phyloP scores from a whole-genome alignment of 2,329 filamentous ascomycete genomes.

The Cercospora canescens region DNA sequence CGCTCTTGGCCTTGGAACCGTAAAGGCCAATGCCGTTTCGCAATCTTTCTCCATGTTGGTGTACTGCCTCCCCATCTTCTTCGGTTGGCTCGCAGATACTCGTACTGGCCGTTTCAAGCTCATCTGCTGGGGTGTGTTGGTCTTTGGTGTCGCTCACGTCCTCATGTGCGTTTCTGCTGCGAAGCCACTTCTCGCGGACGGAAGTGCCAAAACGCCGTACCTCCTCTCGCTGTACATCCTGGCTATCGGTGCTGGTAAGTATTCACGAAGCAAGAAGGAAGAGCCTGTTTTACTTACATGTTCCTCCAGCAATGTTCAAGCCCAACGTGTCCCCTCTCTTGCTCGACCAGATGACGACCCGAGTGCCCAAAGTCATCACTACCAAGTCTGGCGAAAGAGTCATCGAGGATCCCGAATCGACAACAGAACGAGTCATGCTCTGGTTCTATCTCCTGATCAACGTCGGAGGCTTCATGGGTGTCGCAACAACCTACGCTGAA shows the following conservation, averaged over 20 bases:
- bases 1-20: constrained; percentile 71
- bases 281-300: not conserved
- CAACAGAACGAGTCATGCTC: constrained; percentile 50
- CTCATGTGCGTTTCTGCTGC: constrained; percentile 33
- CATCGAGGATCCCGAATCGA: constrained; percentile 49
- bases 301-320: constrained; percentile 58
- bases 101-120: constrained; percentile 44
- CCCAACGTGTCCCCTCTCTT: constrained; percentile 64
- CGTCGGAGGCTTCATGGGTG: constrained; percentile 40
- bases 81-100: constrained; percentile 47
- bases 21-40: constrained; percentile 59
- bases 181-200: constrained; percentile 33
- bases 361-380: constrained; percentile 40
- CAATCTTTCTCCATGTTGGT: constrained; percentile 59
- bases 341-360: constrained; percentile 48
- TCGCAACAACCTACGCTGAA: constrained; percentile 56
- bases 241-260: constrained; percentile 38
- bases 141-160: constrained; percentile 41
- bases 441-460: constrained; percentile 75
- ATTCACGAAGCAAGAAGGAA: constrained; percentile 53
- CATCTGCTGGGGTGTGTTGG: constrained; percentile 41
- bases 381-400: constrained; percentile 46
- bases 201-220: constrained; percentile 40
- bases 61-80: constrained; percentile 56
- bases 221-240: constrained; percentile 44